Conservation (phyloP, 805 yeast species). For the Metschnikowia chrysomelidarum region DNA sequence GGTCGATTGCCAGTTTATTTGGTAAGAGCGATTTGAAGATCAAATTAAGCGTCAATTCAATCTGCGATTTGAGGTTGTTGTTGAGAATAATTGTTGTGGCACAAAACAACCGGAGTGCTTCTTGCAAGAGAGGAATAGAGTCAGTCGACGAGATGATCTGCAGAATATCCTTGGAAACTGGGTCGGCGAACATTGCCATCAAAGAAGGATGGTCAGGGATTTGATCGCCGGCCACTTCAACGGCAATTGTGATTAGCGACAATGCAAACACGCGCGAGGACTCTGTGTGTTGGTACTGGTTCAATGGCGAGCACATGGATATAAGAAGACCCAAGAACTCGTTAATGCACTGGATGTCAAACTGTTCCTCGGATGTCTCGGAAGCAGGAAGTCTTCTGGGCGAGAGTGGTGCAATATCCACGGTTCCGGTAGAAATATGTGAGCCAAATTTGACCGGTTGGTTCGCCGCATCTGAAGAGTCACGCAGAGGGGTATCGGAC, state of each 20-base stretch:
- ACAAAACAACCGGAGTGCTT: conserved; percentile 72
- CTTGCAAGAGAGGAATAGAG: conserved; percentile 67
- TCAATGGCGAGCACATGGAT: conserved; percentile 77
- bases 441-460: conserved; percentile 5
- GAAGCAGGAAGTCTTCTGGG: conserved; percentile 5
- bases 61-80: conserved; percentile 67
- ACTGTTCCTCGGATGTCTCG: conserved; percentile 36
- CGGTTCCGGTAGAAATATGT: conserved; percentile 1
- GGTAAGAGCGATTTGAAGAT: conserved; percentile 60
- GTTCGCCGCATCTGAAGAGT: conserved; percentile 2
- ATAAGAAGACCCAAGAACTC: conserved; percentile 75
- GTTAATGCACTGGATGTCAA: conserved; percentile 71
- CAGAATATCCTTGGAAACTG: conserved; percentile 80
- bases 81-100: conserved; percentile 70
- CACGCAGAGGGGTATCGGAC: background rate
- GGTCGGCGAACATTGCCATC: conserved; percentile 68
- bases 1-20: conserved; percentile 19
- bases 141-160: conserved; percentile 75
- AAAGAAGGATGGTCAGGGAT: conserved; percentile 61
- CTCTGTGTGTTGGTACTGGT: conserved; percentile 83
- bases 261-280: conserved; percentile 82
- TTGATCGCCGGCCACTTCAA: conserved; percentile 75
- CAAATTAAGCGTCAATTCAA: conserved; percentile 67
- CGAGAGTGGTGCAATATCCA: conserved; percentile 9
- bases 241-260: conserved; percentile 67